phyloP scores from a whole-genome alignment of 352 stramenopile species.

The Thalassiosira mediterranea region DNA sequence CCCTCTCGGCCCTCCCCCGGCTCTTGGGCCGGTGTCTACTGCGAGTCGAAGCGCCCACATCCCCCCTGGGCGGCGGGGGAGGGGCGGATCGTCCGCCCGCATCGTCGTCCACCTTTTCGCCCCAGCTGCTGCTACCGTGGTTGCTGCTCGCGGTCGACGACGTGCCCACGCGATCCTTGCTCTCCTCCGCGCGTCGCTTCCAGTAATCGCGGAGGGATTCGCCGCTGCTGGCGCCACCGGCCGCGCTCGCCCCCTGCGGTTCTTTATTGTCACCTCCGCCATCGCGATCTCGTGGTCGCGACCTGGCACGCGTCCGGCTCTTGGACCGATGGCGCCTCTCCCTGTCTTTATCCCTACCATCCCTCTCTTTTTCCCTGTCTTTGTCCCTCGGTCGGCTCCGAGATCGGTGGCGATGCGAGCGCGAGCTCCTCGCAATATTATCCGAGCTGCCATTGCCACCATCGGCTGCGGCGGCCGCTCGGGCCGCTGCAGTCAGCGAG shows the following conservation, averaged over 20 bases:
- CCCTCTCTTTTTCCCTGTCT: neutral
- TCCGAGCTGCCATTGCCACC: neutral
- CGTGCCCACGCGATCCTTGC: conserved; percentile 15
- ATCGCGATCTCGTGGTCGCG: neutral
- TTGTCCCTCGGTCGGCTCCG: neutral
- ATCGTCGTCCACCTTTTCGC: neutral
- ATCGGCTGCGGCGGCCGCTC: too few species aligned
- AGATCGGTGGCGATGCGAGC: too few species aligned
- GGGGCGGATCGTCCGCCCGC: neutral
- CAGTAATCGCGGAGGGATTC: conserved; percentile 46
- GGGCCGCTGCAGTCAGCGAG: neutral
- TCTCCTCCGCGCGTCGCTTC: conserved; percentile 36
- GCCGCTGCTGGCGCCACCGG: neutral
- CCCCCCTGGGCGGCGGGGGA: neutral
- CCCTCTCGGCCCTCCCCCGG: neutral
- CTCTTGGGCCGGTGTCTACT: conserved; percentile 1
- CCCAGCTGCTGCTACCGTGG: neutral
- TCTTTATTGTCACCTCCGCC: too few species aligned
- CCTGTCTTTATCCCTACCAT: neutral
- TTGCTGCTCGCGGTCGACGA: neutral
- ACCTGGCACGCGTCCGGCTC: conserved; percentile 1
- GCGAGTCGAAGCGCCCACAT: neutral
- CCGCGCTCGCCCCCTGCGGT: neutral
- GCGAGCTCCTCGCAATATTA: too few species aligned
- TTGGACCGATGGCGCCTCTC: conserved; percentile 1